phyloP scores from a whole-genome alignment of 2,329 filamentous ascomycete genomes.

The Davidsoniella virescens region DNA sequence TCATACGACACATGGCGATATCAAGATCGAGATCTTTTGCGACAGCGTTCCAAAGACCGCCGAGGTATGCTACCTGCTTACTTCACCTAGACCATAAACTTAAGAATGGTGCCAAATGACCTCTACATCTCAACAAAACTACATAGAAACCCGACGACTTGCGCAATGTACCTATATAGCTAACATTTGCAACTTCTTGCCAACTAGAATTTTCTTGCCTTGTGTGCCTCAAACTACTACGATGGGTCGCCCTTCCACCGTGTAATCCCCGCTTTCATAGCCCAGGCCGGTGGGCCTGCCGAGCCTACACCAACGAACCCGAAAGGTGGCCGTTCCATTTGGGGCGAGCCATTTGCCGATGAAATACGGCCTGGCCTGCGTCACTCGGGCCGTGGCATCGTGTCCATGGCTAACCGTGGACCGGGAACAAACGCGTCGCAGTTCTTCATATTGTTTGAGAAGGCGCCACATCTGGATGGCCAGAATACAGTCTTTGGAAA shows the following conservation, averaged over 20 bases:
- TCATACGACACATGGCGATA: conserved; percentile 73
- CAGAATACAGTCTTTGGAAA: conserved; percentile 74
- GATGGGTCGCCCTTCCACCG: conserved; percentile 62
- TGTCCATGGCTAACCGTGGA: conserved; percentile 69
- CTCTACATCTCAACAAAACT: too few relatives aligned
- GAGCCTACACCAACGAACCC: conserved; percentile 38
- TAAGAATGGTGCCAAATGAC: too few relatives aligned
- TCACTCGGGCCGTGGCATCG: conserved; percentile 51
- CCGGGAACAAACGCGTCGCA: conserved; percentile 60
- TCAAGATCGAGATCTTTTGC: conserved; percentile 95
- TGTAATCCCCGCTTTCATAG: conserved; percentile 66
- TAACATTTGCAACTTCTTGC: neutral
- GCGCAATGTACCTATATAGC: neutral
- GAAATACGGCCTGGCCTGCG: conserved; percentile 57
- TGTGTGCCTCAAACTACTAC: conserved; percentile 69
- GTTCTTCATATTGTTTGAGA: conserved; percentile 67
- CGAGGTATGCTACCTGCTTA: conserved; percentile 36
- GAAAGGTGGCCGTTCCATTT: conserved; percentile 58
- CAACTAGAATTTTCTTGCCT: conserved; percentile 65
- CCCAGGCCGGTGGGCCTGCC: conserved; percentile 54
- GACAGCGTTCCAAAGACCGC: conserved; percentile 86
- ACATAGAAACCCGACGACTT: neutral
- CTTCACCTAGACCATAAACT: neutral
- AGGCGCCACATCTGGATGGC: conserved; percentile 66
- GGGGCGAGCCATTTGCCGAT: conserved; percentile 58